A percentile compares a stretch with the other conserved stretches of the same genome.
phyloP scores from a whole-genome alignment of 2,329 filamentous ascomycete genomes.

The Aspergillus aculeatinus region DNA sequence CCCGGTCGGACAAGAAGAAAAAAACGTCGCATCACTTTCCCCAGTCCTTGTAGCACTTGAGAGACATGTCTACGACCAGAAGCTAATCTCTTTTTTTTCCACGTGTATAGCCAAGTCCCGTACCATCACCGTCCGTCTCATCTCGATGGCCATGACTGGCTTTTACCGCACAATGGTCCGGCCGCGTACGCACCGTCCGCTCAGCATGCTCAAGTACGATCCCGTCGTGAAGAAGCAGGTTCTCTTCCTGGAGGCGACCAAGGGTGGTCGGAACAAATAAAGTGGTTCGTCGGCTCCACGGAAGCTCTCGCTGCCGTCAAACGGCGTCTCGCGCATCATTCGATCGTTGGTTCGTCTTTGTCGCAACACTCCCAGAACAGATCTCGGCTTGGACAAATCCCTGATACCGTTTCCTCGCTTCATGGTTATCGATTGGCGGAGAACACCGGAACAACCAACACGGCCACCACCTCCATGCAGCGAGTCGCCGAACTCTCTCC shows the following conservation, averaged over 20 bases:
- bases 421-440: too few relatives aligned
- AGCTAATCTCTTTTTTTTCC: too few relatives aligned
- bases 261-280: slow-evolving; percentile 60
- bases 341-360: neutral
- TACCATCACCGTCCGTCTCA: slow-evolving; percentile 85
- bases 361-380: neutral
- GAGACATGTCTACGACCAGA: too few relatives aligned
- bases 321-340: too few relatives aligned
- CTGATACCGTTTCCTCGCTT: too few relatives aligned
- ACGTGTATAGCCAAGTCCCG: slow-evolving; percentile 73
- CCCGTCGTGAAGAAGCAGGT: slow-evolving; percentile 96
- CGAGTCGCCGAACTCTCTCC: slow-evolving; percentile 1
- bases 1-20: too few relatives aligned
- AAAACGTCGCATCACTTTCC: too few relatives aligned
- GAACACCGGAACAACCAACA: neutral
- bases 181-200: slow-evolving; percentile 74
- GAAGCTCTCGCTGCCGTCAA: too few relatives aligned
- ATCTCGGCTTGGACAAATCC: too few relatives aligned
- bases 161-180: slow-evolving; percentile 92
- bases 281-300: neutral
- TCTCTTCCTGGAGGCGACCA: slow-evolving; percentile 90
- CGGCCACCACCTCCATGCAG: neutral
- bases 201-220: slow-evolving; percentile 99
- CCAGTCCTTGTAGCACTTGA: too few relatives aligned
- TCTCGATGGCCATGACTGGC: slow-evolving; percentile 98